Base-by-base conservation (phyloP, 768 basidiomycete genomes). In the Kwoniella mangroviensis region DNA sequence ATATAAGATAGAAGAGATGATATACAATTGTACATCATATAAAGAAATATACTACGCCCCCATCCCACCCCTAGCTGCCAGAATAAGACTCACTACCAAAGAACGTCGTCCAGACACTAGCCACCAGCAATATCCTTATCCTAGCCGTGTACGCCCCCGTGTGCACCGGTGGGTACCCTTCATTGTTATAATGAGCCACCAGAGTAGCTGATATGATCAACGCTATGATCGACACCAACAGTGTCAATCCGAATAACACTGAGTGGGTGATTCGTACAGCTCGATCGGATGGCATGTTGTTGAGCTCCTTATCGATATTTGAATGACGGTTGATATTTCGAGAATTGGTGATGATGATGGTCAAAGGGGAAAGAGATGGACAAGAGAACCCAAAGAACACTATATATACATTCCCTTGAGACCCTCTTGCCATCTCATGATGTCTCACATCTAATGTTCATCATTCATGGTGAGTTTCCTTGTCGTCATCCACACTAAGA, bases 111-210 rank as follows among this genome's bases (percentile, higher is more conserved):
- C 80, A 81, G 9, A 82, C 72, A 67, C 71, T 66, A 2, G 80
- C 79, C 3, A 76, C 78, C 21, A 82, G 69, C 15, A 82, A 51
- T 57, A 84, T 80, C 62, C 84, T 74, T 54, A 84, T 83, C 13
- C 84, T 64, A 61, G 81, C 83, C 12, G 77, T 76, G 77, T 83
- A 83, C 0, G 73, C 67, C 12, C 42, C 64, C 41, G 70, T 78
- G 63, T 77, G 73, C 12, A 57, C 66, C 9, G 70, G 65, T 40
- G 79, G 76, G 52, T 77, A 80, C 6, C 75, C 76, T n/a, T 73
- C 59, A 34, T 68, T 73, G 55, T 76, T 75, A 65, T 78, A 75
- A 54, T 73, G 58, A 24, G 67, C 56, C 4, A 81, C 82, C 26
- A 84, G 69, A 1, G 70, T 68, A 0, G 73, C 77, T 7, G 79